Conservation (phyloP, 2,329 filamentous ascomycete genomes). For the Aureobasidium sp. region DNA sequence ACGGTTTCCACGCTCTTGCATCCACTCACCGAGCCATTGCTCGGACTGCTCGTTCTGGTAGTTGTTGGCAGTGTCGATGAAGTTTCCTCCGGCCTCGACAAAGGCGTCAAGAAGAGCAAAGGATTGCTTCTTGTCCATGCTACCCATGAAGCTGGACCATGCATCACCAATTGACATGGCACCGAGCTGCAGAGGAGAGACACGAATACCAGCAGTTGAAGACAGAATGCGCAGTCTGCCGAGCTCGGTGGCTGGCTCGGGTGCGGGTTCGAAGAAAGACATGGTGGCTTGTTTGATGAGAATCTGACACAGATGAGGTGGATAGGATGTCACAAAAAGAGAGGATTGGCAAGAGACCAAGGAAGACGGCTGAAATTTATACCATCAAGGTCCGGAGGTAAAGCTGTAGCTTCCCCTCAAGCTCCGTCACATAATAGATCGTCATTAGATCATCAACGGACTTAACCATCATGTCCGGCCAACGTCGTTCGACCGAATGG, state of each 20-base stretch:
- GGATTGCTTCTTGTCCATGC: constrained; percentile 24
- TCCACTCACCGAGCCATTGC: constrained; percentile 37
- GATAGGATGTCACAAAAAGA: neutral
- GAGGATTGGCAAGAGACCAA: neutral
- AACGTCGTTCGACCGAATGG: no score
- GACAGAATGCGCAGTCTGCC: constrained; percentile 48
- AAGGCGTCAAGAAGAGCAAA: constrained; percentile 31
- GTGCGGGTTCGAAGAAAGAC: constrained; percentile 22
- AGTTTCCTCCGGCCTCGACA: constrained; percentile 30
- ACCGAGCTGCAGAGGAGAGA: constrained; percentile 48
- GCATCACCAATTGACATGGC: constrained; percentile 49
- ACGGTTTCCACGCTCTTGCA: constrained; percentile 37
- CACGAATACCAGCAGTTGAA: constrained; percentile 44
- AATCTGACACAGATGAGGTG: neutral
- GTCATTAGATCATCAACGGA: neutral
- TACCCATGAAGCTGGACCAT: constrained; percentile 32
- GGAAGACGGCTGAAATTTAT: neutral
- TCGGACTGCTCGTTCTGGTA: constrained; percentile 31
- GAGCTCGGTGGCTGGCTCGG: constrained; percentile 35
- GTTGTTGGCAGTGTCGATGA: constrained; percentile 31
- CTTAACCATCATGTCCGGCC: neutral
- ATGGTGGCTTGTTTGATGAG: neutral
- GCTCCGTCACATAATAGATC: neutral
- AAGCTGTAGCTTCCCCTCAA: neutral
- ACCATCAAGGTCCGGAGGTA: constrained; percentile 5